phyloP scores from a whole-genome alignment of 352 stramenopile species.

The Blastocystis sp. region DNA sequence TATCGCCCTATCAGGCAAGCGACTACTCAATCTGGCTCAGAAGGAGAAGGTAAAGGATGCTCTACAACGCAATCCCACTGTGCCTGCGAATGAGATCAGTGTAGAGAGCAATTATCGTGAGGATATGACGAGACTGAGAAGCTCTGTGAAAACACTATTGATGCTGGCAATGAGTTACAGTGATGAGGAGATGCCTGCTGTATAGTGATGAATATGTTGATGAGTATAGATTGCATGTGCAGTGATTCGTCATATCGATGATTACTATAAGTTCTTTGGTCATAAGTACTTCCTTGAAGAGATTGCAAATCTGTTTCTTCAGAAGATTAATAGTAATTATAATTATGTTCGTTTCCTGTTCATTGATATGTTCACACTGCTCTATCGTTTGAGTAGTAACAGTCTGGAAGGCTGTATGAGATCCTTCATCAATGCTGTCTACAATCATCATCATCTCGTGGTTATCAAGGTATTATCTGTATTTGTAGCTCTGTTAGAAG shows the following conservation, averaged over 20 bases:
- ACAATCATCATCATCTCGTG: constrained; percentile 31
- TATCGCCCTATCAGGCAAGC: constrained; percentile 17
- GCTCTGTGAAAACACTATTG: background rate
- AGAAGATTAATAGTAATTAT: constrained; percentile 2
- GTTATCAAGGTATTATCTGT: constrained; percentile 51
- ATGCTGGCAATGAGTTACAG: background rate
- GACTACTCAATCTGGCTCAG: constrained; percentile 50
- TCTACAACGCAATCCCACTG: background rate
- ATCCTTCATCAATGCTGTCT: constrained; percentile 26
- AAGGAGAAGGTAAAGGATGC: constrained; percentile 46
- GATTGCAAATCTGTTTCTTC: background rate
- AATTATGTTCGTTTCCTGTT: constrained; percentile 41
- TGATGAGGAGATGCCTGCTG: constrained; percentile 34
- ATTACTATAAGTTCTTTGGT: constrained; percentile 45
- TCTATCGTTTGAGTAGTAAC: background rate
- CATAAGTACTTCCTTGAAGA: constrained; percentile 31
- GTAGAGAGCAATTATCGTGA: constrained; percentile 36
- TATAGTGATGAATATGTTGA: background rate
- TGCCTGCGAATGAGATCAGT: background rate
- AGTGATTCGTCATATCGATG: constrained; percentile 32
- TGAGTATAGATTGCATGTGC: constrained; percentile 43
- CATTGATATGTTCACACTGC: constrained; percentile 40
- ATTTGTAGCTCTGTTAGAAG: constrained; percentile 17
- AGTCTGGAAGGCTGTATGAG: background rate
- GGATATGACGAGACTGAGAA: constrained; percentile 32